phyloP scores from a whole-genome alignment of 169 alveolate species.

The Eimeria acervulina region DNA sequence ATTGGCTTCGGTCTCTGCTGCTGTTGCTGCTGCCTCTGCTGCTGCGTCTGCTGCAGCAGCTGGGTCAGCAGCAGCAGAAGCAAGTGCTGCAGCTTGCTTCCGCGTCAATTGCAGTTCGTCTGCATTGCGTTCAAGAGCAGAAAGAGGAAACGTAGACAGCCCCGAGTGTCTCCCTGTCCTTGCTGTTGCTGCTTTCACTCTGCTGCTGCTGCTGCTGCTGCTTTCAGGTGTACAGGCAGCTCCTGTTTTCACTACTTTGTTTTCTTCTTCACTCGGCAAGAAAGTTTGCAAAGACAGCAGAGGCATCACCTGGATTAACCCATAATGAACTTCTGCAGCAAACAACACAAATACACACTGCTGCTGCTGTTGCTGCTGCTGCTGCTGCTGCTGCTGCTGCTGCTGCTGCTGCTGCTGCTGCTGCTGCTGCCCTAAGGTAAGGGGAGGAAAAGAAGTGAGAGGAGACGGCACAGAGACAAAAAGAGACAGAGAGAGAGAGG shows the following conservation, averaged over 20 bases:
- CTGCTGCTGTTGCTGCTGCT: not conserved
- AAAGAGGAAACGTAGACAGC: not conserved
- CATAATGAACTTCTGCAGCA: not conserved
- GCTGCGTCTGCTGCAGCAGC: too few species aligned
- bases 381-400: not conserved
- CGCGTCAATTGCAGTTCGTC: not conserved
- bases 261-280: not conserved
- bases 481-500: too few species aligned
- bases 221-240: too few species aligned
- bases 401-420: not conserved
- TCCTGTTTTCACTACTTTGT: not conserved
- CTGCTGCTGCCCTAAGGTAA: not conserved
- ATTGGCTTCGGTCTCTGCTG: not conserved
- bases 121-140: not conserved
- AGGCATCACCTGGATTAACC: conserved; percentile 2
- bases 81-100: not conserved
- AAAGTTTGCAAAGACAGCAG: not conserved
- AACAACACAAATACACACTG: not conserved
- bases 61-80: too few species aligned
- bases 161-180: too few species aligned
- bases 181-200: too few species aligned
- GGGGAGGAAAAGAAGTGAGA: not conserved
- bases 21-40: too few species aligned
- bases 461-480: not conserved
- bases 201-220: too few species aligned